Base-by-base conservation (phyloP, 495 filamentous ascomycete species). In the Hypoxylon cercidicola region DNA sequence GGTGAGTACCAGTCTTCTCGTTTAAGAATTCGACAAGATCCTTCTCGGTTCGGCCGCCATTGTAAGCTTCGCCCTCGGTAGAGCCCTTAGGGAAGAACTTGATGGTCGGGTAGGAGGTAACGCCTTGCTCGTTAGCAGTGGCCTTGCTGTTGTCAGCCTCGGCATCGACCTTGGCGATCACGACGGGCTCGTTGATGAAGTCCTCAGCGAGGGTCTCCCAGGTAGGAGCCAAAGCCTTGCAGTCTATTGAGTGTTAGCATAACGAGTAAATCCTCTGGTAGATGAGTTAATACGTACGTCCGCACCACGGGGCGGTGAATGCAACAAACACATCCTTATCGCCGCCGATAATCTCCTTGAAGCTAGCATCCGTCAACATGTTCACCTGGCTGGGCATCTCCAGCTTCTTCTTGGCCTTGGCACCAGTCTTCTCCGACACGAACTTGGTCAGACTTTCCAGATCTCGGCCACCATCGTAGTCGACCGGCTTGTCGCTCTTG, bases 241-340 rank as follows among this genome's bases (percentile, higher is more conserved):
- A 99, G 87, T 99, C 95, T 95, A 76, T 34, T 72, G 1, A 39
- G 18, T 49, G 63, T 78, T 69, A 81, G 78, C 60, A 56, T 8
- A 21, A 25, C 13, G n/a, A 34, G 34, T 30, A 15, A 48, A 20
- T 9, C n/a, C 20, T 44, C 10, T 49, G 19, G 19, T 30, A 19
- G 30, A 57, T 40, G 23, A 18, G n/a, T 1, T 13, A 44, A 11
- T 48, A 92, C 93, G 70, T 86, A 97, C 93, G 93, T 77, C 93
- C 93, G 84, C 93, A 97, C 93, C 93, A 97, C 46, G 93, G 93
- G 57, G 93, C 93, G 58, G 93, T 97, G 77, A 99, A 99, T 21
- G 96, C 93, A 69, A 99, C 94, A 57, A 99, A 76, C 6, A 97
- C 92, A 78, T 96, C 81, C 86, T 96, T 93, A 56, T 96, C 92